Evolutionary conservation across 495 filamentous ascomycete genomes (phyloP), one percentile per base, ranked within the genome.

Genomic region (Lasiosphaeria hispida): DNA sequence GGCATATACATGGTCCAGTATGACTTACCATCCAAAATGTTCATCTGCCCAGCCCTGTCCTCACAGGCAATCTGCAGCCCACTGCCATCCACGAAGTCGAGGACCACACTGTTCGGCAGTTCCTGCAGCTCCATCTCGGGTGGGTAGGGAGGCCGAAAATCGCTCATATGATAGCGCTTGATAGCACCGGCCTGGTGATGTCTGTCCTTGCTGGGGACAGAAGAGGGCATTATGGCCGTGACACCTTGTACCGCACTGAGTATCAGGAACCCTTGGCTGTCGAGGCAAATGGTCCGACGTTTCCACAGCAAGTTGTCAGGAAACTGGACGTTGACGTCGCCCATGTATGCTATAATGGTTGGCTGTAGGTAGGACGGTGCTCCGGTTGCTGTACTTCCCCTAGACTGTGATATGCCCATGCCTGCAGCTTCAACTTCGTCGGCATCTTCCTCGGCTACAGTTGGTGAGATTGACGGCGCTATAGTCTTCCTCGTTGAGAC

Each of bases 221-320:
- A 58, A 9, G 72, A 61, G 7, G 72, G 69, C 48, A 73, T 56
- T 44, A 62, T 68, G 33, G 66, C 67, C 7, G 71, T 55, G 36
- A 63, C 68, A 6, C 74, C 72, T 56, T 72, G 69, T 9, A 83
- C 77, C 18, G 85, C 77, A 10, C 82, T 85, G 55, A 94, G 77
- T 57, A 94, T 83, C 42, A 97, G 69, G 64, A 86, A 87, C 9
- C 92, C 92, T 45, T 86, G 77, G 57, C 80, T 80, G 67, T 95
- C 89, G 45, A 97, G 79, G 49, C 85, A 82, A 74, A 96, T 85
- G 64, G 84, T 86, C 49, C 92, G 84, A 48, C 91, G 87, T 72
- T 96, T 96, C 92, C 92, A 97, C 9, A 97, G 78, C 18, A 96
- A 79, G 43, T 87, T 92, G 68, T 95, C 92, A 1, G 92, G 92